Evolutionary conservation across 2,329 filamentous ascomycete genomes (phyloP), one percentile per base, ranked within the genome.

Genomic region (Cladophialophora immunda): DNA sequence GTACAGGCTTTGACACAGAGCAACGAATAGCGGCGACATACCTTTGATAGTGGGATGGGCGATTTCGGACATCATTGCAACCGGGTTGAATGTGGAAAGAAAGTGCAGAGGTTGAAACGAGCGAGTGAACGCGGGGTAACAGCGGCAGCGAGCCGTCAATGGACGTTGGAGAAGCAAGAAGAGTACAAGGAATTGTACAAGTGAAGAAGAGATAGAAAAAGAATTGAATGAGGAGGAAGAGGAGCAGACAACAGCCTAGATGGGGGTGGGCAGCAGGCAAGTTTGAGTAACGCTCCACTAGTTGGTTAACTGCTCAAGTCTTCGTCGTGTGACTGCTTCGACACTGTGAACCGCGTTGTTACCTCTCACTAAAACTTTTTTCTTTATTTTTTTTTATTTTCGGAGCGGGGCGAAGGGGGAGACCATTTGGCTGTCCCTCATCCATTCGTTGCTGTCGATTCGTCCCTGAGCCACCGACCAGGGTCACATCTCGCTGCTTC

Each of bases 41-140:
- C 89, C 89, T 83, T 92, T 87, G 85, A 92, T 92, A 78, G 90
- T 92, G 79, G 89, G 87, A 85, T 92, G 90, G 73, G 85, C 86
- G 81, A 92, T 87, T 77, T 92, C 86, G 80, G 84, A 82, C 90
- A 92, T 92, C 25, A 50, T 64, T 67, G 62, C 50, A 53, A 36
- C 19, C 34, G 25, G 52, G 38, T 17, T 45, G 27, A 32, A 36
- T 34, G 54, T 25, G 30, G 22, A 59, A 58, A 41, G n/a, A 59
- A 55, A 41, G n/a, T 41, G 36, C 2, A 36, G 17, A 45, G 22
- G 17, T n/a, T 29, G 62, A 59, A 65, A 65, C 62, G 62, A 65
- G 60, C n/a, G 57, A 66, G 38, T 41, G 25, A 29, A 41, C 59
- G 67, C 57, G 67, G 67, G 67, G 63, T 62, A 58, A 29, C 19